These are phyloP conservation scores for Sisymbrium altissimum DNA, from an alignment of 345 rosid genomes.

Conservation along the genomic window DNA sequence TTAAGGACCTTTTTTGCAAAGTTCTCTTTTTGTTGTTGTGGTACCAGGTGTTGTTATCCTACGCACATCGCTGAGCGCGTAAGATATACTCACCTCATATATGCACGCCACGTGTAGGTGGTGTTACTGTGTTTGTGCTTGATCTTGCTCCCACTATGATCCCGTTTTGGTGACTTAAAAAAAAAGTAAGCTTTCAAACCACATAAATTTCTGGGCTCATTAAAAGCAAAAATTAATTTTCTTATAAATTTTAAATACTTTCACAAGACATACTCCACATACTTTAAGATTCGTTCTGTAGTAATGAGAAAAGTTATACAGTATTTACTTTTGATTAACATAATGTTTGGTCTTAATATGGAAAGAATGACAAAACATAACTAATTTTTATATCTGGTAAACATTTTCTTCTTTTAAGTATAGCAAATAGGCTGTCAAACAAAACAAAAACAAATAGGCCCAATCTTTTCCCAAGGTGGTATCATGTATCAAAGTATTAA, in stretches of 20 bases:
- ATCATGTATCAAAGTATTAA: neutral
- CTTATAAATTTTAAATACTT: neutral
- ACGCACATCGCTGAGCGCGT: conserved; percentile 14
- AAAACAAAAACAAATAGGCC: neutral
- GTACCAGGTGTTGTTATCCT: conserved; percentile 15
- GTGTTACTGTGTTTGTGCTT: neutral
- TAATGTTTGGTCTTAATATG: neutral
- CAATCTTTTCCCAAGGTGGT: neutral
- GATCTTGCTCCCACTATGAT: neutral
- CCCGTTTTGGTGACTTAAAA: neutral
- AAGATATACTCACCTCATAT: neutral
- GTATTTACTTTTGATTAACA: neutral
- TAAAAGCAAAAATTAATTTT: neutral
- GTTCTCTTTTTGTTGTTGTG: neutral
- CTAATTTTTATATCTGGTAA: neutral
- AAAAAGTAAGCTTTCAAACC: neutral
- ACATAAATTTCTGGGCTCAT: neutral
- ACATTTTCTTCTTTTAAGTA: neutral
- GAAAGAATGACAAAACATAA: neutral
- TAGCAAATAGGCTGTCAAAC: neutral
- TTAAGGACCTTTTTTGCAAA: neutral
- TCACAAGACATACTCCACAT: neutral
- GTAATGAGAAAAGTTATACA: neutral
- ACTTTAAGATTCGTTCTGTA: neutral
- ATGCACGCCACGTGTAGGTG: conserved; percentile 18